Conservation (phyloP, 768 basidiomycete genomes). For the Russula ochroleuca region DNA sequence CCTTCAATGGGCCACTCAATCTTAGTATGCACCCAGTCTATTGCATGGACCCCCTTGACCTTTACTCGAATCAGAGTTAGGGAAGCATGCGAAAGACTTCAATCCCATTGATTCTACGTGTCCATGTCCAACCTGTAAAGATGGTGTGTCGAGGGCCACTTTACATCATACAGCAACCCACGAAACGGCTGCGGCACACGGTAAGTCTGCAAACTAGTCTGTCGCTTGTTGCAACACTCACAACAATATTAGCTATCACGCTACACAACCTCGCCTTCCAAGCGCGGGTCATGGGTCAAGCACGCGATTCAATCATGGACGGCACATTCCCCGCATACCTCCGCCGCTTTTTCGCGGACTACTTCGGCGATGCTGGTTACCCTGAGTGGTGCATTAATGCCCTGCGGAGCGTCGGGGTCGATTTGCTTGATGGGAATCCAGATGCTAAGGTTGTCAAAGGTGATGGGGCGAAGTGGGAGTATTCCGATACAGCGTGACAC, state of each 20-base stretch:
- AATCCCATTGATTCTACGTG: slow-evolving; percentile 68
- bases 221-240: slow-evolving; percentile 11
- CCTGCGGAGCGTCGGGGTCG: slow-evolving; percentile 75
- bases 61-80: slow-evolving; percentile 45
- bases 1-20: slow-evolving; percentile 76
- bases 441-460: slow-evolving; percentile 53
- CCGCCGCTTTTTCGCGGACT: slow-evolving; percentile 66
- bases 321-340: slow-evolving; percentile 79
- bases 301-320: slow-evolving; percentile 72
- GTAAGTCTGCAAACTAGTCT: slow-evolving; percentile 36
- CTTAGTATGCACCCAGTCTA: slow-evolving; percentile 48
- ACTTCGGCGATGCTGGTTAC: slow-evolving; percentile 74
- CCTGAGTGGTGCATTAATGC: slow-evolving; percentile 90
- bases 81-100: slow-evolving; percentile 67
- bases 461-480: slow-evolving; percentile 77
- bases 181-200: slow-evolving; percentile 84
- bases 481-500: slow-evolving; percentile 42
- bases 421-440: slow-evolving; percentile 57
- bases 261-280: slow-evolving; percentile 83
- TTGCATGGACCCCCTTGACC: not conserved
- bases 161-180: slow-evolving; percentile 72
- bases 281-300: slow-evolving; percentile 82
- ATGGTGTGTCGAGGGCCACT: slow-evolving; percentile 63
- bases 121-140: slow-evolving; percentile 80
- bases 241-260: slow-evolving; percentile 54